These are phyloP conservation scores for Aspergillus tanneri DNA, from an alignment of 2,329 filamentous ascomycete species.

Conservation along the genomic window DNA sequence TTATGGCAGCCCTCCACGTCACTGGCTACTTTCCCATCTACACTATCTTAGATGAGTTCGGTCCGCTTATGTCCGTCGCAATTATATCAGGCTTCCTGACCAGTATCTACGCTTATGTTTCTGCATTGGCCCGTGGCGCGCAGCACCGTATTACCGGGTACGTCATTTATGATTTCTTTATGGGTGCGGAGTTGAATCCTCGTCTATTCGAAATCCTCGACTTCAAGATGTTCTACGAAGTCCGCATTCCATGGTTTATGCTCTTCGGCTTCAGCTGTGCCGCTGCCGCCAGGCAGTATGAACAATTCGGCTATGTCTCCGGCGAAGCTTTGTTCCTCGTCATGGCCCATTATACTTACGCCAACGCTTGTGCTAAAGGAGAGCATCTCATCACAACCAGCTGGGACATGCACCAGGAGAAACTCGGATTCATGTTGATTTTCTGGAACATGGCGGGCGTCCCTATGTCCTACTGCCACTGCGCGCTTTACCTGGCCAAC, in stretches of 20 bases:
- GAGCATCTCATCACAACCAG: constrained; percentile 86
- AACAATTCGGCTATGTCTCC: constrained; percentile 78
- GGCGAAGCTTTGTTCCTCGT: constrained; percentile 77
- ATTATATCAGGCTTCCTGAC: constrained; percentile 86
- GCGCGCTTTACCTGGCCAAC: constrained; percentile 81
- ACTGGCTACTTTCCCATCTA: constrained; percentile 82
- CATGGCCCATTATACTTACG: constrained; percentile 86
- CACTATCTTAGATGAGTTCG: constrained; percentile 90
- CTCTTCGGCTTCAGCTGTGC: constrained; percentile 73
- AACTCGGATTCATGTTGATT: constrained; percentile 94
- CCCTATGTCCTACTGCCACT: constrained; percentile 87
- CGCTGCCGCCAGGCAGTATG: constrained; percentile 76
- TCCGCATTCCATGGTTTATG: constrained; percentile 89
- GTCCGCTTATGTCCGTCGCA: constrained; percentile 84
- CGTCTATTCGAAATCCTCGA: constrained; percentile 78
- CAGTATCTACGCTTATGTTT: constrained; percentile 77
- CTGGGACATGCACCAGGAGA: constrained; percentile 97
- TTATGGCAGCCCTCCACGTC: constrained; percentile 70
- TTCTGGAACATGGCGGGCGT: constrained; percentile 96
- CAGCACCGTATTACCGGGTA: constrained; percentile 88
- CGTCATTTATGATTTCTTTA: constrained; percentile 82
- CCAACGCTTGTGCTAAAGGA: constrained; percentile 86
- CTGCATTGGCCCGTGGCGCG: constrained; percentile 72
- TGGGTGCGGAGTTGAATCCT: constrained; percentile 85
- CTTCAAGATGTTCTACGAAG: constrained; percentile 95